These are phyloP conservation scores for Trichosanthes truncata DNA, from an alignment of 306 rosid species.

Conservation along the genomic window DNA sequence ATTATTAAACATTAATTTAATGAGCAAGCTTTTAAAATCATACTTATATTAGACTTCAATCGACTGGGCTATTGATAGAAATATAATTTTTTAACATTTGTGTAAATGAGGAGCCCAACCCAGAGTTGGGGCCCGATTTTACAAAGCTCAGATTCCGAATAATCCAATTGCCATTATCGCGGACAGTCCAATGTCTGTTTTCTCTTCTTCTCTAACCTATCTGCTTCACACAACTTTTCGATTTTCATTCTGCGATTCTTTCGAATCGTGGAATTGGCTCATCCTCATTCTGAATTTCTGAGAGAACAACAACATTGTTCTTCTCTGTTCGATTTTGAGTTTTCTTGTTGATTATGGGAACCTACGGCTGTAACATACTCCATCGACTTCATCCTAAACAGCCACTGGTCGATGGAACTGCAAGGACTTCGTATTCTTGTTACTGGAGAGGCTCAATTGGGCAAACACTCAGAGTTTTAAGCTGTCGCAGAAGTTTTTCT, in stretches of 20 bases:
- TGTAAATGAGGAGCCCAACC: too few relatives aligned
- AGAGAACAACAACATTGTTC: not conserved
- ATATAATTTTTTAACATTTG: too few relatives aligned
- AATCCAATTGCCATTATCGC: not conserved
- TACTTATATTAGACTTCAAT: too few relatives aligned
- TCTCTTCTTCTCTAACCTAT: not conserved
- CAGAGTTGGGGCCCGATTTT: not conserved
- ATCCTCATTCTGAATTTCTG: not conserved
- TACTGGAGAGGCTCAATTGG: not conserved
- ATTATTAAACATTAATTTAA: too few relatives aligned
- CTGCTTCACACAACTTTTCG: not conserved
- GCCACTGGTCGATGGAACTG: not conserved
- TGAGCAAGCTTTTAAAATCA: too few relatives aligned
- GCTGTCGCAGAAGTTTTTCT: slow-evolving; percentile 16
- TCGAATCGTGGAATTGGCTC: not conserved
- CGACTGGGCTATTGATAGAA: too few relatives aligned
- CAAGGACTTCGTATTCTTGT: not conserved
- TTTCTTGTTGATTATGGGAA: not conserved
- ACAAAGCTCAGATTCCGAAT: not conserved
- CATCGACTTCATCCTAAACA: not conserved
- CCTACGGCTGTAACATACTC: not conserved
- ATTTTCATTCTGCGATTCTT: not conserved
- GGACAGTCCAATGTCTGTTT: not conserved
- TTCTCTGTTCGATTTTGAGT: not conserved
- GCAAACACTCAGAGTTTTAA: slow-evolving; percentile 14